phyloP scores from a whole-genome alignment of 371 early-diverging fungal species.

The Batkoa obscura region DNA sequence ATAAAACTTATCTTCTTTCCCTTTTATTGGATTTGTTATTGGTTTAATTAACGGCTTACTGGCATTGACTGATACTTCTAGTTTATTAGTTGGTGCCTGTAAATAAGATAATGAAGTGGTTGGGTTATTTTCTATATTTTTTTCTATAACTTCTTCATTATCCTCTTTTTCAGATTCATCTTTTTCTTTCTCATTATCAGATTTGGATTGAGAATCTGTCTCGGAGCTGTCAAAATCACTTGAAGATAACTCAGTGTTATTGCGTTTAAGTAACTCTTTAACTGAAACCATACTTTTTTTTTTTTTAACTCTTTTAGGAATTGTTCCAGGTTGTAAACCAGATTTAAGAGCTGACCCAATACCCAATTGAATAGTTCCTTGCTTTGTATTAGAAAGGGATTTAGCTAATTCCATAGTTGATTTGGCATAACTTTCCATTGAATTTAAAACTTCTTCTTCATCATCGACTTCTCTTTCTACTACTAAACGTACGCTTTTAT shows the following conservation, averaged over 20 bases:
- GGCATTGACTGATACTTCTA: slow-evolving; percentile 10
- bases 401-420: background rate
- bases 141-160: slow-evolving; percentile 9
- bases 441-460: slow-evolving; percentile 6
- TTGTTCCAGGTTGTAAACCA: background rate
- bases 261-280: background rate
- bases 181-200: slow-evolving; percentile 14
- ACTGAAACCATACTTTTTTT: slow-evolving; percentile 11
- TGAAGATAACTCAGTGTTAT: slow-evolving; percentile 21
- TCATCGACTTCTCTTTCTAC: slow-evolving; percentile 18
- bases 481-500: slow-evolving; percentile 24
- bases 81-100: slow-evolving; percentile 16
- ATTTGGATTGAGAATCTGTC: slow-evolving; percentile 15
- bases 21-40: slow-evolving; percentile 1
- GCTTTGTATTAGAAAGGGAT: background rate
- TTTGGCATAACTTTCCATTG: background rate
- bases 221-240: slow-evolving; percentile 47
- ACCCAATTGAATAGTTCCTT: background rate
- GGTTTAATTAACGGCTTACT: slow-evolving; percentile 8
- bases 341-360: background rate
- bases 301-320: background rate
- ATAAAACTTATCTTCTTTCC: slow-evolving; percentile 24
- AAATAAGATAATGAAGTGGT: slow-evolving; percentile 15
- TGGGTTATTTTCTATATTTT: slow-evolving; percentile 15
- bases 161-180: slow-evolving; percentile 15